Evolutionary conservation across 2,329 filamentous ascomycete species (phyloP).

Genomic region (Scedosporium apiospermum): DNA sequence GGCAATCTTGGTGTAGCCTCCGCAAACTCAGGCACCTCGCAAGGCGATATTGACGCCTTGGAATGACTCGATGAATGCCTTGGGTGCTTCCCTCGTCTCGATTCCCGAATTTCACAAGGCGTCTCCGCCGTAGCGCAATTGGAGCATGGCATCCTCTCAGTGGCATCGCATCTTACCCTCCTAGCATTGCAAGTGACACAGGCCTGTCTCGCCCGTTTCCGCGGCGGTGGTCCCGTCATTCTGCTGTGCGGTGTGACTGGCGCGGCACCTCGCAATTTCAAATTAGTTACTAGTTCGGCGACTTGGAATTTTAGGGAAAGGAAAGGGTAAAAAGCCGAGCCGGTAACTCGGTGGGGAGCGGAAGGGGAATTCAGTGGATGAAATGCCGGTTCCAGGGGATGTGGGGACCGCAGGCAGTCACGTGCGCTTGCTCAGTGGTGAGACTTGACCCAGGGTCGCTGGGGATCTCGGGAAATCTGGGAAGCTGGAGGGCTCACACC

Average conservation of each 20-base stretch:
- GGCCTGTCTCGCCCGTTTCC: slow-evolving; percentile 23
- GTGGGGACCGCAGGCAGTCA: not conserved
- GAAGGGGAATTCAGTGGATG: not conserved
- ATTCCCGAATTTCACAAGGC: slow-evolving; percentile 22
- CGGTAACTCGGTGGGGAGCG: not conserved
- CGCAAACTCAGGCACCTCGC: not conserved
- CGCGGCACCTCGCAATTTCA: too few species aligned
- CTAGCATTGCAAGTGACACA: slow-evolving; percentile 24
- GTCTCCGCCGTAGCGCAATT: slow-evolving; percentile 19
- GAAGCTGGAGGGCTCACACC: not conserved
- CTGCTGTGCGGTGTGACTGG: not conserved
- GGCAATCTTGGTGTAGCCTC: not conserved
- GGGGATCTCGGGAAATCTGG: not conserved
- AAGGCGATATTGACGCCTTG: slow-evolving; percentile 7
- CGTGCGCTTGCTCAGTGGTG: not conserved
- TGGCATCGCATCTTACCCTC: slow-evolving; percentile 25
- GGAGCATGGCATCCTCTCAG: slow-evolving; percentile 21
- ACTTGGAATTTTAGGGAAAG: not conserved
- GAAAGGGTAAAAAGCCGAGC: not conserved
- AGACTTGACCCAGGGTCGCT: not conserved
- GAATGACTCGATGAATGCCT: not conserved
- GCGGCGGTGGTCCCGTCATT: slow-evolving; percentile 3
- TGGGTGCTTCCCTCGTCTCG: slow-evolving; percentile 21
- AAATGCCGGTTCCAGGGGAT: not conserved
- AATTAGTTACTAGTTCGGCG: not conserved